Conservation (phyloP, 306 rosid species). For the Casuarina cunninghamiana region DNA sequence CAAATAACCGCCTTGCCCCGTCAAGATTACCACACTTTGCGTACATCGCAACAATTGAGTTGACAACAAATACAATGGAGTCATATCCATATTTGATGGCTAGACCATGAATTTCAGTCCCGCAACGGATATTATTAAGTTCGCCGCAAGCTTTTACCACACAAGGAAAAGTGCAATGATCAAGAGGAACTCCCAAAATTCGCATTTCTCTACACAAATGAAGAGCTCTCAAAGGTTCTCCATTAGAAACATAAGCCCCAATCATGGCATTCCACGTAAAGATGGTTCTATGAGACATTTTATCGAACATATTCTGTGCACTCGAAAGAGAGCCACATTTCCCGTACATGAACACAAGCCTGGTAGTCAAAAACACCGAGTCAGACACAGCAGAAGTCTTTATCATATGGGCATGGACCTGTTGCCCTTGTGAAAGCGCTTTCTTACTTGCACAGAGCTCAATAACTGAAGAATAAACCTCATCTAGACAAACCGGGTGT, state of each 20-base stretch:
- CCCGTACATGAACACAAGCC: conserved; percentile 60
- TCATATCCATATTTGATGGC: conserved; percentile 58
- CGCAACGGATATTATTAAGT: conserved; percentile 28
- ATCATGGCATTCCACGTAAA: conserved; percentile 78
- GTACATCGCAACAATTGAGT: conserved; percentile 74
- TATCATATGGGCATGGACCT: conserved; percentile 55
- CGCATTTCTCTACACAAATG: conserved; percentile 59
- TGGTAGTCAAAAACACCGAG: conserved; percentile 54
- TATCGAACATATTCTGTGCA: conserved; percentile 58
- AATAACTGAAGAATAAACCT: conserved; percentile 50
- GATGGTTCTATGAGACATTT: conserved; percentile 52
- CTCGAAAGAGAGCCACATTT: conserved; percentile 48
- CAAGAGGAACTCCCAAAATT: conserved; percentile 39
- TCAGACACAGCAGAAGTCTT: conserved; percentile 32
- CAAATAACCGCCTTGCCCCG: conserved; percentile 55
- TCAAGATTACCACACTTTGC: conserved; percentile 54
- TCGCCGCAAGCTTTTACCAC: conserved; percentile 56
- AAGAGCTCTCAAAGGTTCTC: conserved; percentile 45
- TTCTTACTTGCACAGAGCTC: conserved; percentile 54
- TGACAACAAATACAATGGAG: conserved; percentile 46
- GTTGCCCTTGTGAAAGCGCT: conserved; percentile 54
- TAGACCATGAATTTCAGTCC: conserved; percentile 64
- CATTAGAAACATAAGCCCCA: conserved; percentile 57
- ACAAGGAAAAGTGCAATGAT: conserved; percentile 60
- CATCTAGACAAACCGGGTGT: conserved; percentile 29